Evolutionary conservation across 1,139 yeast genomes (phyloP), one percentile per base, ranked within the genome.

Genomic region (Hyphopichia wangnamkhiaoensis): DNA sequence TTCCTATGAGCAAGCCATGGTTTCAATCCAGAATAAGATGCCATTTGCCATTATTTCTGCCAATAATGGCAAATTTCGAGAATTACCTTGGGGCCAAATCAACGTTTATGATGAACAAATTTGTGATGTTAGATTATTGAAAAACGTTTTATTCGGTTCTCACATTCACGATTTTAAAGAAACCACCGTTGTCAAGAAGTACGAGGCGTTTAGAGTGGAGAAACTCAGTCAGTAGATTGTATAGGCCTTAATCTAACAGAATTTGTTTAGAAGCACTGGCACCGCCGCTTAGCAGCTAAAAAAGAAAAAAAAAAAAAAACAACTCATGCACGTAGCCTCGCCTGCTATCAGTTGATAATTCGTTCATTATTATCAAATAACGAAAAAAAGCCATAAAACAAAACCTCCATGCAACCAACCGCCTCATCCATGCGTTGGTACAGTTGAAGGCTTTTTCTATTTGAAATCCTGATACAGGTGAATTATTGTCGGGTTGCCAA

Each of bases 141-240:
- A 78, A 58, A 77, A 81, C 37, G 74, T 82, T 4, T 53, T 84
- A 35, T 68, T 83, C 45, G 84, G 83, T 24, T 78, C 88, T 2
- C 87, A 82, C 57, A 62, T 82, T 49, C 81, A 80, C 52, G 90
- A 82, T 43, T 74, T 84, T 47, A 82, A 81, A 59, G 88, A 82
- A 46, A 61, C 71, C 32, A 82, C 90, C 2, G 82, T 79, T 49
- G 73, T 75, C 41, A 63, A 67, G 42, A 68, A 82, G 40, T 84
- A 83, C 59, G 90, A 84, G 56, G 23, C 14, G 4, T 31, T 14
- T 23, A 31, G 27, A 31, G 8, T 21, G 5, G 27, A 23, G 17
- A 20, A 21, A 16, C 20, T 31, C 9, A 30, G 24, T 21, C 7
- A 10, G 24, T 7, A 10, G 24, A 7, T 25, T 25, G 13, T 8